A percentile compares a stretch with the other conserved stretches of the same genome.
phyloP scores from a whole-genome alignment of 164 flowering plant genomes.

The Macadamia tetraphylla region DNA sequence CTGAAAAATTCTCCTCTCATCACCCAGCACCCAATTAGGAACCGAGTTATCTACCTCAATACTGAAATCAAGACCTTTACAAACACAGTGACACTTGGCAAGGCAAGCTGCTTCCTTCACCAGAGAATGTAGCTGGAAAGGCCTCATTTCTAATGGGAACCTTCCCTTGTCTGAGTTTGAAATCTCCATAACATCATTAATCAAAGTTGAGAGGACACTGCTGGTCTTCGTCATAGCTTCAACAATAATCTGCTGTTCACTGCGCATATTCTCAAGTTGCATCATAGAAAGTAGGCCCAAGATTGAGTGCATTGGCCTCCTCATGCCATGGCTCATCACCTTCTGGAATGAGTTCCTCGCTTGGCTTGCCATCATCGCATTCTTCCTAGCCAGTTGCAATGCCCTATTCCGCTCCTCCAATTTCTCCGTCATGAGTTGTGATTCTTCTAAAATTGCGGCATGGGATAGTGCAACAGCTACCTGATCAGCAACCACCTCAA shows the following conservation, averaged over 20 bases:
- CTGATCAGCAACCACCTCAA: constrained; percentile 92
- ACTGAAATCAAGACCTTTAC: constrained; percentile 47
- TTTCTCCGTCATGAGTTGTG: constrained; percentile 83
- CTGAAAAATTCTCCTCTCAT: constrained; percentile 86
- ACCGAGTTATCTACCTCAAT: constrained; percentile 51
- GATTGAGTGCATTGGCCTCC: constrained; percentile 88
- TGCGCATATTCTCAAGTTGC: constrained; percentile 48
- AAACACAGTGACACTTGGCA: constrained; percentile 66
- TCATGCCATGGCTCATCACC: constrained; percentile 86
- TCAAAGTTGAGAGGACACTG: constrained; percentile 65
- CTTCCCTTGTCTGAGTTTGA: constrained; percentile 54
- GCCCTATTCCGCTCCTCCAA: constrained; percentile 79
- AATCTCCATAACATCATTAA: constrained; percentile 74
- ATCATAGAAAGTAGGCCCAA: constrained; percentile 77
- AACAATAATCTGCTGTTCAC: constrained; percentile 50
- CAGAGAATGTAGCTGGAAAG: constrained; percentile 58
- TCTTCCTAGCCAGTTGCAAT: constrained; percentile 61
- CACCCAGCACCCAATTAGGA: constrained; percentile 71
- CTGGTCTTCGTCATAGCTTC: constrained; percentile 68
- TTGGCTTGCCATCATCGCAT: constrained; percentile 91
- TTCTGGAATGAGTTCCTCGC: constrained; percentile 80
- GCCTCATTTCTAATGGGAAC: constrained; percentile 49
- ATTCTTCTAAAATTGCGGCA: constrained; percentile 91
- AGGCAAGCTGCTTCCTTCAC: constrained; percentile 78
- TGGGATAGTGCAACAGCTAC: constrained; percentile 98